These are phyloP conservation scores for Vitis hybrid DNA, from an alignment of 177 flowering plant species.

Conservation along the genomic window DNA sequence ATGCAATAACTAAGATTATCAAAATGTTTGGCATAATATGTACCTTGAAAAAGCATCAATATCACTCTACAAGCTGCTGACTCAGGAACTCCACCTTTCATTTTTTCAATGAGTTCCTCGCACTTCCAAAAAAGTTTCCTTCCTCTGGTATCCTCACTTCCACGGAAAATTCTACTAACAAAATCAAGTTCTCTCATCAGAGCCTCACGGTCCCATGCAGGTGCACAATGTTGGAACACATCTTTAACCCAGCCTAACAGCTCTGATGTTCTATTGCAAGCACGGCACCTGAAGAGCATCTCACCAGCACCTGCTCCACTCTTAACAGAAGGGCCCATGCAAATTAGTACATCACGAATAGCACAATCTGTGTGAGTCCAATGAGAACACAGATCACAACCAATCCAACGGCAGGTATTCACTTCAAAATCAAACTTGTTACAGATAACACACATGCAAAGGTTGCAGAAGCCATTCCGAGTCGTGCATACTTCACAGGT, in stretches of 20 bases:
- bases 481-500: slow-evolving; percentile 74
- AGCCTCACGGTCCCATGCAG: slow-evolving; percentile 83
- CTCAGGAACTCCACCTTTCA: slow-evolving; percentile 71
- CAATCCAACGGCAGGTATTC: slow-evolving; percentile 97
- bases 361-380: slow-evolving; percentile 99
- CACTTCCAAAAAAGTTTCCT: slow-evolving; percentile 89
- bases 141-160: slow-evolving; percentile 92
- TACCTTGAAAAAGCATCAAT: slow-evolving; percentile 87
- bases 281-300: slow-evolving; percentile 89
- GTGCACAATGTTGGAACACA: slow-evolving; percentile 96
- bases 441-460: slow-evolving; percentile 97
- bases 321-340: slow-evolving; percentile 75
- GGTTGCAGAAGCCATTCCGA: slow-evolving; percentile 92
- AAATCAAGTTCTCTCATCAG: slow-evolving; percentile 82
- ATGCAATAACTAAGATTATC: too few relatives aligned
- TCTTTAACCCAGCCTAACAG: slow-evolving; percentile 98
- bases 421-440: slow-evolving; percentile 97
- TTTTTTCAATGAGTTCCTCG: slow-evolving; percentile 77
- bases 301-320: slow-evolving; percentile 63
- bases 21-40: neutral
- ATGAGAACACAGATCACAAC: slow-evolving; percentile 93
- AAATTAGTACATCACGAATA: slow-evolving; percentile 78
- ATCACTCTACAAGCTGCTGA: slow-evolving; percentile 65
- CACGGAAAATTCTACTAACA: slow-evolving; percentile 83
- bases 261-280: slow-evolving; percentile 88